phyloP scores from a whole-genome alignment of 2,329 filamentous ascomycete genomes.

The Ambrosiella cleistominuta region DNA sequence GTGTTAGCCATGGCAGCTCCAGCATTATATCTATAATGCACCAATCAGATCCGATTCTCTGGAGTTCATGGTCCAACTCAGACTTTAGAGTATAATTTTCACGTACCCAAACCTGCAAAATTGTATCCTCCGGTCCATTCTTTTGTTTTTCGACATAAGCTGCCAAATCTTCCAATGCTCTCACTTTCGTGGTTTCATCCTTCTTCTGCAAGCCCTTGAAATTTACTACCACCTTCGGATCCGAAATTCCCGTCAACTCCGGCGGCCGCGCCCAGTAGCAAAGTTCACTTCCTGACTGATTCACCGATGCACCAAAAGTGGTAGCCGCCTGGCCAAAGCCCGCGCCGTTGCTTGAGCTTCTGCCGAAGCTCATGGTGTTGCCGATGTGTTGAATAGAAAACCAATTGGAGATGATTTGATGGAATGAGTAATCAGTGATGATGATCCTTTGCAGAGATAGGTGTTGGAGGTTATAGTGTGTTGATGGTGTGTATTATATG shows the following conservation, averaged over 20 bases:
- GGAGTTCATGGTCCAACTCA: too few relatives aligned
- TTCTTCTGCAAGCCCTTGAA: conserved; percentile 90
- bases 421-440: neutral
- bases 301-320: conserved; percentile 26
- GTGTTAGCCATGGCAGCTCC: neutral
- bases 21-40: neutral
- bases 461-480: neutral
- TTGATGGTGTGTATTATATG: neutral
- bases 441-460: neutral
- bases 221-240: conserved; percentile 69
- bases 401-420: neutral
- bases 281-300: conserved; percentile 30
- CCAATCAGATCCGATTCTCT: too few relatives aligned
- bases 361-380: conserved; percentile 6
- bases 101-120: conserved; percentile 75
- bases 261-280: conserved; percentile 80
- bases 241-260: conserved; percentile 58
- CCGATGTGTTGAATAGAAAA: neutral
- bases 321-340: conserved; percentile 6
- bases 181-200: conserved; percentile 79
- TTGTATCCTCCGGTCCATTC: conserved; percentile 54
- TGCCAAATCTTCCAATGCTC: conserved; percentile 73
- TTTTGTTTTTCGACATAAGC: conserved; percentile 38
- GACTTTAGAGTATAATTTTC: neutral
- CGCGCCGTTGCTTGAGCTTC: neutral